Conservation (phyloP, 805 yeast genomes). For the Candida argentea region DNA sequence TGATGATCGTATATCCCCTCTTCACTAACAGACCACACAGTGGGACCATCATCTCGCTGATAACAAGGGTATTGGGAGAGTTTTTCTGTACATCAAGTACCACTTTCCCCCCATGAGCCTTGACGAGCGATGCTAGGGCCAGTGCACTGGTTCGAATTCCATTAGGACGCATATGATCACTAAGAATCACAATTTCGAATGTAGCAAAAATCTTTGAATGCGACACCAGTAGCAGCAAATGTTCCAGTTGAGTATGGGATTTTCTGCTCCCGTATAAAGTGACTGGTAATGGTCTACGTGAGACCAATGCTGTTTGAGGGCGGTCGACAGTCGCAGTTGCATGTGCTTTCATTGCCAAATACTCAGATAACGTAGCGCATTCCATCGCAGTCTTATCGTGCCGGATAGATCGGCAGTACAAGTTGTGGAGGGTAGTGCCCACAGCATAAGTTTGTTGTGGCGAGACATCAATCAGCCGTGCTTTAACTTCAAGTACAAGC, state of each 20-base stretch:
- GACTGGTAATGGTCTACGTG: slow-evolving; percentile 10
- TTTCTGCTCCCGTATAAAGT: slow-evolving; percentile 7
- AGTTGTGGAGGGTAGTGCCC: slow-evolving; percentile 65
- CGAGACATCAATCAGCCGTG: slow-evolving; percentile 54
- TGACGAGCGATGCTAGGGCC: slow-evolving; percentile 28
- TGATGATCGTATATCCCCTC: slow-evolving; percentile 49
- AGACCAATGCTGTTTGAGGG: slow-evolving; percentile 19
- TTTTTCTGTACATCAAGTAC: slow-evolving; percentile 9
- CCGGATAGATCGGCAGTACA: slow-evolving; percentile 60
- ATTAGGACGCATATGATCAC: slow-evolving; percentile 32
- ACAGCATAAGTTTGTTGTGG: slow-evolving; percentile 42
- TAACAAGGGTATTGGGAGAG: slow-evolving; percentile 8
- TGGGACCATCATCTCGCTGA: slow-evolving; percentile 21
- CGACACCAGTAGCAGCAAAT: no score
- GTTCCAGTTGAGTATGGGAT: no score
- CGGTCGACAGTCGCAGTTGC: slow-evolving; percentile 14
- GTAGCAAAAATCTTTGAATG: slow-evolving; percentile 24
- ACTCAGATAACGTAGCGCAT: slow-evolving; percentile 48
- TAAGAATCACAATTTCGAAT: slow-evolving; percentile 39
- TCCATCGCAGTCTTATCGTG: slow-evolving; percentile 55
- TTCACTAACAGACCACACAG: slow-evolving; percentile 13
- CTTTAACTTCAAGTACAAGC: slow-evolving; percentile 73
- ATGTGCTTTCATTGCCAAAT: slow-evolving; percentile 25
- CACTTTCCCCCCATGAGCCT: slow-evolving; percentile 43
- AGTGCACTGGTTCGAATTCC: slow-evolving; percentile 20